Percentiles rank a stretch among this genome's conserved stretches.
Evolutionary conservation across 768 basidiomycete species (phyloP).

Genomic region (Hygrocybe punicea): DNA sequence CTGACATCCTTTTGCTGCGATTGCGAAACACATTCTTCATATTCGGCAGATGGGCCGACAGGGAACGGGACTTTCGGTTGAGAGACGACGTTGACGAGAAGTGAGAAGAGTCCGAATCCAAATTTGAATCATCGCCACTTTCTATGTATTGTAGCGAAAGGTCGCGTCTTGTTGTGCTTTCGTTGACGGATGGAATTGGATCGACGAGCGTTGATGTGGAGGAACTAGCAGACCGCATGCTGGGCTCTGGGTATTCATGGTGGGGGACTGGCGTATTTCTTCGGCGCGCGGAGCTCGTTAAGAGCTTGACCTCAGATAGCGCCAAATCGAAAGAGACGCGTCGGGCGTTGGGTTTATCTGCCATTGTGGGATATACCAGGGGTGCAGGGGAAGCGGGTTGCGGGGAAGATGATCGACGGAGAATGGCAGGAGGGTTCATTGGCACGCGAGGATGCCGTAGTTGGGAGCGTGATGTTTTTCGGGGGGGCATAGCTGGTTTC

Average conservation of each 20-base stretch:
- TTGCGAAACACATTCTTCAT: conserved; percentile 1
- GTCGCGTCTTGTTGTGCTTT: not conserved
- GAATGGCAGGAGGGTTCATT: not conserved
- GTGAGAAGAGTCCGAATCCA: conserved; percentile 3
- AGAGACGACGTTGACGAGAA: not conserved
- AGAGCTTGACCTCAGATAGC: not conserved
- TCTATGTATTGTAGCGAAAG: not conserved
- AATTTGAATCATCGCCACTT: conserved; percentile 3
- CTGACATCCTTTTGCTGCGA: not conserved
- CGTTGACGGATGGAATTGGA: not conserved
- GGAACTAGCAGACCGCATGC: not conserved
- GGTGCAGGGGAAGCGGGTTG: not conserved
- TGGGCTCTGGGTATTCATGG: not conserved
- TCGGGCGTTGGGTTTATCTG: not conserved
- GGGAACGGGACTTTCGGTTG: not conserved
- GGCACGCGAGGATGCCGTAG: not conserved
- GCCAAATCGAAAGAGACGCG: conserved; percentile 5
- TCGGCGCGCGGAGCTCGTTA: not conserved
- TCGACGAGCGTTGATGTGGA: conserved; percentile 1
- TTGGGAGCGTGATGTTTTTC: not conserved
- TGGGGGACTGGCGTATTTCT: not conserved
- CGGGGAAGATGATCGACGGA: not conserved
- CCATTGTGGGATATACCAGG: not conserved
- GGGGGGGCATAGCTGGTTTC: not conserved
- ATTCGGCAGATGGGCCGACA: not conserved